Evolutionary conservation across 129 eudicot genomes (phyloP).

Genomic region (Artemisia tridentata): DNA sequence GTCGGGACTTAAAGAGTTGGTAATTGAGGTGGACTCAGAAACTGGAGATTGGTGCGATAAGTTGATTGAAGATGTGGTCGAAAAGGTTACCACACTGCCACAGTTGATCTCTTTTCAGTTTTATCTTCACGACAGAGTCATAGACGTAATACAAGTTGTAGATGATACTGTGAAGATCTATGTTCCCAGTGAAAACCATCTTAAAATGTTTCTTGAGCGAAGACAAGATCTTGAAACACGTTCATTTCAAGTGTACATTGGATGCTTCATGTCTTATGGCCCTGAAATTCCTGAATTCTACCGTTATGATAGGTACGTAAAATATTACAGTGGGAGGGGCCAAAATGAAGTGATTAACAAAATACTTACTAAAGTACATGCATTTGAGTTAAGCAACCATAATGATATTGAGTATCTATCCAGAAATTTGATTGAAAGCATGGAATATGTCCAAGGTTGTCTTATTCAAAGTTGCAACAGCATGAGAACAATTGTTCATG

Average conservation of each 20-base stretch:
- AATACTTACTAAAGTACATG: constrained; percentile 23
- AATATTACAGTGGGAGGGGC: constrained; percentile 26
- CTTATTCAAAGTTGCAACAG: constrained; percentile 23
- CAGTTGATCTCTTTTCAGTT: constrained; percentile 24
- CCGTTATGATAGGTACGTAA: constrained; percentile 30
- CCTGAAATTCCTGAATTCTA: constrained; percentile 21
- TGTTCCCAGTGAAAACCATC: constrained; percentile 22
- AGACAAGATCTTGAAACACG: constrained; percentile 14
- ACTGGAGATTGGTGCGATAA: constrained; percentile 17
- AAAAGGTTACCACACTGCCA: constrained; percentile 18
- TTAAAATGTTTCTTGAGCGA: constrained; percentile 21
- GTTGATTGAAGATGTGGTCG: constrained; percentile 31
- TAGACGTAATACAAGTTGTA: constrained; percentile 32
- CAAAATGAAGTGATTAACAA: constrained; percentile 8
- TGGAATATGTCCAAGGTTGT: constrained; percentile 33
- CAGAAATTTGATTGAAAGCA: constrained; percentile 14
- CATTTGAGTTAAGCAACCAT: constrained; percentile 32
- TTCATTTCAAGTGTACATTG: constrained; percentile 34
- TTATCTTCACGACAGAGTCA: constrained; percentile 18
- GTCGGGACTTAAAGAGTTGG: constrained; percentile 32
- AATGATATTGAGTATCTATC: constrained; percentile 25
- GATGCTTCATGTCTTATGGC: constrained; percentile 23
- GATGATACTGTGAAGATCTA: constrained; percentile 26
- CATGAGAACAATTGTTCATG: constrained; percentile 19
- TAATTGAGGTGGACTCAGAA: constrained; percentile 29